Base-by-base conservation (phyloP, 768 basidiomycete species). In the Hygrophoropsis aurantiaca region DNA sequence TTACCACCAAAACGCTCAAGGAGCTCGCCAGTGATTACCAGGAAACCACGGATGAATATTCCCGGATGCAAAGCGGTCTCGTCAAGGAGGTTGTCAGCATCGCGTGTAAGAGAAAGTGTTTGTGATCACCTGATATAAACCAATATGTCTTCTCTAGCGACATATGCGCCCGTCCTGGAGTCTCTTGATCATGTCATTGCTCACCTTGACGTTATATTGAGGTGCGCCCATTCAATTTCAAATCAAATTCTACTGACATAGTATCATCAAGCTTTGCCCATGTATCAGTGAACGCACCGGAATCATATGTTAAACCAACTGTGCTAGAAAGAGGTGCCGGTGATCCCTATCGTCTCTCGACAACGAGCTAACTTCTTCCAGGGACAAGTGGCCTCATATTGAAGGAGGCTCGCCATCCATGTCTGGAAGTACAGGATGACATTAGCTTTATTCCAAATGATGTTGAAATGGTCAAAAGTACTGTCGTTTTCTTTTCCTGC, bases 401-500 rank as follows among this genome's bases (percentile, higher is more conserved):
- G 19, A 79, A 77, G 50, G 91, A 94, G 27, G 93, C 95, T 10
- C 77, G 97, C 20, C 97, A 99, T 70, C 97, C 97, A 11, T 97
- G 95, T 57, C 73, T 99, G 16, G 97, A 99, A 65, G 87, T 95
- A 4, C 94, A 97, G 60, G 95, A 97, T 42, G 97, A 93, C 33
- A 77, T 99, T 34, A 86, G 80, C 58, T 98, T 98, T 65, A 98
- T 99, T 56, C 78, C 94, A 2, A 99, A 98, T 60, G 91, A 98
- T 58, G 84, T 97, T 27, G 85, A 94, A 62, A 92, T 98, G 90
- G 80, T 88, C 39, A 93, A 92, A 72, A 84, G 90, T 82, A 54
- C 44, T 70, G 54, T 27, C 19, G 7, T 30, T 13, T 13, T 30
- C 13, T 16, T 44, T 6, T 34, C 15, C 33, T 40, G 40, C 39